A percentile compares a stretch with the other conserved stretches of the same genome.
phyloP scores from a whole-genome alignment of 2,329 filamentous ascomycete species.

The Diaporthe vexans region DNA sequence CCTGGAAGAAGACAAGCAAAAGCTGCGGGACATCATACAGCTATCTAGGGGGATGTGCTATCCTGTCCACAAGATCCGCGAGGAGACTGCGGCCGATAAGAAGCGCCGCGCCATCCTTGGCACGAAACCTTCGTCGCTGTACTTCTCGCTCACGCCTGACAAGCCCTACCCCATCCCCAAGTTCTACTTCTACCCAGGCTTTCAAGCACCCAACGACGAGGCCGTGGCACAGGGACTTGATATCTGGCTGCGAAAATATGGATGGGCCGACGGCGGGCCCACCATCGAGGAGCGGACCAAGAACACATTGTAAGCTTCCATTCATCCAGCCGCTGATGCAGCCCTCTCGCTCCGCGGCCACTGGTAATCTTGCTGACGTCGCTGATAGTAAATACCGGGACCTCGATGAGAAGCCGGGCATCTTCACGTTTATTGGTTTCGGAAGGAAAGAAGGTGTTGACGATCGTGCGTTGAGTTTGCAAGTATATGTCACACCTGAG shows the following conservation, averaged over 20 bases:
- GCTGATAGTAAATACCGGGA: neutral
- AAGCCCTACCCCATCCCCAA: conserved; percentile 27
- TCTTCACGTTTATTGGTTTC: conserved; percentile 13
- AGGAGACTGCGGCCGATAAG: neutral
- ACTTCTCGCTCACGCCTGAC: conserved; percentile 22
- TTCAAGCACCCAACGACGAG: conserved; percentile 16
- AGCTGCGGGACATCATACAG: conserved; percentile 27
- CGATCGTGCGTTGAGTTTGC: conserved; percentile 24
- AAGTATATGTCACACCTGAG: conserved; percentile 28
- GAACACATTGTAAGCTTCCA: conserved; percentile 11
- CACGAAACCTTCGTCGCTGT: conserved; percentile 27
- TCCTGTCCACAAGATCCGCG: neutral
- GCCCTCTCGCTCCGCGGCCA: neutral
- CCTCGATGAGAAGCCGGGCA: conserved; percentile 28
- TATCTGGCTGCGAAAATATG: conserved; percentile 29
- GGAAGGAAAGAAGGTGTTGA: conserved; percentile 20
- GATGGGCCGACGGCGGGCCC: conserved; percentile 4
- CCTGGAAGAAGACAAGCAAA: conserved; percentile 20
- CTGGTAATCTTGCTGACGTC: neutral
- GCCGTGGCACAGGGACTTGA: conserved; percentile 25
- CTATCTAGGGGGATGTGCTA: conserved; percentile 5
- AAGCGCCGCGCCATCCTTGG: conserved; percentile 21
- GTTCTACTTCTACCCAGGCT: conserved; percentile 17
- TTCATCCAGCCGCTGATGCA: neutral
- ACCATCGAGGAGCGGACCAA: conserved; percentile 2